A percentile compares a stretch with the other conserved stretches of the same genome.
These are phyloP conservation scores for Tetrahymena malaccensis DNA, from an alignment of 73 alveolate genomes.

Conservation along the genomic window DNA sequence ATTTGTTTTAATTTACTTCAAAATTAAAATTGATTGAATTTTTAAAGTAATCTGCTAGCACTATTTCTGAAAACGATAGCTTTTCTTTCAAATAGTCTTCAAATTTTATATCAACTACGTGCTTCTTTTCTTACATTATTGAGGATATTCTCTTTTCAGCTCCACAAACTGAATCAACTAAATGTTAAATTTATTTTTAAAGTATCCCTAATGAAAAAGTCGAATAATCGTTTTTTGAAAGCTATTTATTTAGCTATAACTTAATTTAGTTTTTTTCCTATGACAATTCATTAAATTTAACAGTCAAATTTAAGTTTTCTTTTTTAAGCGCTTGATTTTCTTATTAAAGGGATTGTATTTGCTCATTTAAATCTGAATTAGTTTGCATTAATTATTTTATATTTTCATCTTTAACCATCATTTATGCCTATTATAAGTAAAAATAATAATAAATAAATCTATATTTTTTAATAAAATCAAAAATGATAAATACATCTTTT, in stretches of 20 bases:
- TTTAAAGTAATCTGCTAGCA: not conserved
- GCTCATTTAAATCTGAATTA: not conserved
- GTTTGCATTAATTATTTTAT: not conserved
- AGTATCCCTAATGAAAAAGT: not conserved
- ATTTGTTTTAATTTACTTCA: not conserved
- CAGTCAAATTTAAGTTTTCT: not conserved
- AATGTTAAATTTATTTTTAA: not conserved
- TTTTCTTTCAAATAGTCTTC: not conserved
- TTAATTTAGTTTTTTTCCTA: not conserved
- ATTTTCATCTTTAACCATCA: not conserved
- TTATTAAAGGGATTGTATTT: not conserved
- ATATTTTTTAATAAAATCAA: not conserved
- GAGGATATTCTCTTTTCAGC: not conserved
- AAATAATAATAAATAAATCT: not conserved
- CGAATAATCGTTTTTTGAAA: not conserved
- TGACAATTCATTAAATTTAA: not conserved
- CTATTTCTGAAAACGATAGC: not conserved
- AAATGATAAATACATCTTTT: not conserved
- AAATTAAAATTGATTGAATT: not conserved
- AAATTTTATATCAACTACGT: not conserved
- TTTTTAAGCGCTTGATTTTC: not conserved
- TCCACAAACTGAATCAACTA: not conserved
- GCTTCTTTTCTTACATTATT: not conserved
- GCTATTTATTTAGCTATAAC: not conserved
- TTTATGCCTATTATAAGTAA: not conserved